Evolutionary conservation across 345 rosid species (phyloP).

Genomic region (Raphanus sativus): DNA sequence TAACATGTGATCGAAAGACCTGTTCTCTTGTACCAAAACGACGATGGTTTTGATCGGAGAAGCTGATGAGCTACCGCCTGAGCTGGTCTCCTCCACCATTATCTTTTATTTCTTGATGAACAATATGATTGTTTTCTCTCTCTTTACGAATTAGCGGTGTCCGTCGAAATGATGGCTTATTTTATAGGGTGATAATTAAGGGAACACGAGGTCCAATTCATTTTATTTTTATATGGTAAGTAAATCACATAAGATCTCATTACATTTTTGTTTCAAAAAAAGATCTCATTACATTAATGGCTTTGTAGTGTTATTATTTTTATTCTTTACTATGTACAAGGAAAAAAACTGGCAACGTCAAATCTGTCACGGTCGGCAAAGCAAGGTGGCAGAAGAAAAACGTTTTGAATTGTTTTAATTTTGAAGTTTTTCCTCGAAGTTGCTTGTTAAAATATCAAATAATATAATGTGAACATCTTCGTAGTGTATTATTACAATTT

Average conservation of each 20-base stretch:
- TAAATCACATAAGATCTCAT: background rate
- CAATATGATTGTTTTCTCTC: background rate
- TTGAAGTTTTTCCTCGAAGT: background rate
- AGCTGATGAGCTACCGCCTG: conserved; percentile 26
- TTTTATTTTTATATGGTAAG: conserved; percentile 2
- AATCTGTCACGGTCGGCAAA: conserved; percentile 10
- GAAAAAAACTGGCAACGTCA: background rate
- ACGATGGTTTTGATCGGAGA: conserved; percentile 79
- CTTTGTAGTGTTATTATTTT: background rate
- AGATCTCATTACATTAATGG: background rate
- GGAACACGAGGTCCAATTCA: background rate
- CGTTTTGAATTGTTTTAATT: background rate
- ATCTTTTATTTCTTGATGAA: background rate
- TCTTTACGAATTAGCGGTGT: background rate
- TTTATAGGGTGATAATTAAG: conserved; percentile 6
- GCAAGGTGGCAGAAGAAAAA: conserved; percentile 14
- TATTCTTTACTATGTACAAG: background rate
- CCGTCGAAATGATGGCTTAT: background rate
- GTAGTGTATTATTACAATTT: background rate
- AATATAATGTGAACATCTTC: background rate
- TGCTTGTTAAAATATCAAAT: background rate
- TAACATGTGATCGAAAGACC: conserved; percentile 90
- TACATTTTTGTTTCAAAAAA: background rate
- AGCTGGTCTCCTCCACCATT: conserved; percentile 39
- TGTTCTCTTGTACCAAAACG: conserved; percentile 78